phyloP scores from a whole-genome alignment of 2,329 filamentous ascomycete species.

The Tothia fuscella region DNA sequence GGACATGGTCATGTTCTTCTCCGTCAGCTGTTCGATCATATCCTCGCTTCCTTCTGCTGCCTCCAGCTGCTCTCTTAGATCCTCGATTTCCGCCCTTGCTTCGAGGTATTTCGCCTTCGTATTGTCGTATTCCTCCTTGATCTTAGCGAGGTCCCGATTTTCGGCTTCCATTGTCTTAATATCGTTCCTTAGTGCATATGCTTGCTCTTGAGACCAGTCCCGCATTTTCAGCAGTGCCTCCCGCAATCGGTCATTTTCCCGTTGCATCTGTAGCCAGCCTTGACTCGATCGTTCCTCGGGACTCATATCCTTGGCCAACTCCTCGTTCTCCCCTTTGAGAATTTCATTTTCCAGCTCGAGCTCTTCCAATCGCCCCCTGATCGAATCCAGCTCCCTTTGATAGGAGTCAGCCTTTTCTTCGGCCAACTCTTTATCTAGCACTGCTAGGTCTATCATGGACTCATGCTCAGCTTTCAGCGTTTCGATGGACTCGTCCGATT shows the following conservation, averaged over 20 bases:
- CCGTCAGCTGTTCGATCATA: conserved; percentile 84
- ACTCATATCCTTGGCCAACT: conserved; percentile 72
- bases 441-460: conserved; percentile 70
- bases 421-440: conserved; percentile 88
- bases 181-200: conserved; percentile 64
- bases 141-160: conserved; percentile 28
- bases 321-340: conserved; percentile 72
- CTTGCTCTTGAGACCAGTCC: conserved; percentile 77
- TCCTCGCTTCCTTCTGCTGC: conserved; percentile 79
- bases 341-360: conserved; percentile 81
- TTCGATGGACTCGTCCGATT: conserved; percentile 57
- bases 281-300: conserved; percentile 77
- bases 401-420: conserved; percentile 79
- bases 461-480: conserved; percentile 74
- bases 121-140: conserved; percentile 50
- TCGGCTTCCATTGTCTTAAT: conserved; percentile 27
- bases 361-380: conserved; percentile 70
- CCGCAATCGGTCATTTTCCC: conserved; percentile 74
- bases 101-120: conserved; percentile 62
- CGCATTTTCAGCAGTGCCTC: conserved; percentile 75
- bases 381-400: conserved; percentile 65
- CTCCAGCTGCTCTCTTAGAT: conserved; percentile 83
- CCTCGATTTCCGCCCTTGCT: conserved; percentile 64
- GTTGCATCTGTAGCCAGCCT: conserved; percentile 85
- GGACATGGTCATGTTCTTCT: conserved; percentile 72